Conservation (phyloP, 345 rosid genomes). For the Populus nigra region DNA sequence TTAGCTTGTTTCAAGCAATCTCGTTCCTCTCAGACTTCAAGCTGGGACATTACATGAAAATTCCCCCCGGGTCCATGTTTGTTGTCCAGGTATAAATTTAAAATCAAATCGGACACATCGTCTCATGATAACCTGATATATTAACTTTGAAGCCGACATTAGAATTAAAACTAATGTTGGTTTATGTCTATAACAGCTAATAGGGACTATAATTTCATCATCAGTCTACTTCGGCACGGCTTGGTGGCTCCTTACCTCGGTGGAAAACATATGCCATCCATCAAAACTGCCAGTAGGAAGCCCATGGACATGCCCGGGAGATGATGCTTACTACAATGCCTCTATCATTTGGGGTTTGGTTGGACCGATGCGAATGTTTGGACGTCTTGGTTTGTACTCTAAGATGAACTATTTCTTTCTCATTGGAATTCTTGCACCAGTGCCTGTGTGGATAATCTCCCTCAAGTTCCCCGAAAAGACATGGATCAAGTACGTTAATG, state of each 20-base stretch:
- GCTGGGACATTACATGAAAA: conserved; percentile 61
- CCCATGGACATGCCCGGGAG: conserved; percentile 58
- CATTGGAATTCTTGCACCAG: conserved; percentile 43
- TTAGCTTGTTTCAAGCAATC: conserved; percentile 45
- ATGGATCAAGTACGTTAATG: conserved; percentile 42
- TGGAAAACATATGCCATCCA: conserved; percentile 38
- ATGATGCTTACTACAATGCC: conserved; percentile 47
- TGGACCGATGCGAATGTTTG: conserved; percentile 49
- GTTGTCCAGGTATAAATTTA: conserved; percentile 40
- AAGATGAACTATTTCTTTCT: conserved; percentile 58
- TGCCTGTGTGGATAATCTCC: conserved; percentile 44
- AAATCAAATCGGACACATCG: no score
- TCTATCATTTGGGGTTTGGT: conserved; percentile 64
- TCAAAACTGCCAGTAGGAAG: conserved; percentile 38
- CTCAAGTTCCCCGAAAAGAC: conserved; percentile 31
- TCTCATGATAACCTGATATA: neutral
- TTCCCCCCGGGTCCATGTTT: conserved; percentile 59
- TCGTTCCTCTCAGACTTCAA: conserved; percentile 52
- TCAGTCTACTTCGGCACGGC: conserved; percentile 44
- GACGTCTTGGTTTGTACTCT: conserved; percentile 38
- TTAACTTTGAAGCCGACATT: neutral
- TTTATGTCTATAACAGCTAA: conserved; percentile 22
- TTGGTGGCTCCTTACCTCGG: conserved; percentile 52
- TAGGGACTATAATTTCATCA: conserved; percentile 43
- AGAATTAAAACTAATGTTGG: neutral